Base-by-base conservation (phyloP, 202 grass and related monocot species). In the Hordeum pubiflorum region DNA sequence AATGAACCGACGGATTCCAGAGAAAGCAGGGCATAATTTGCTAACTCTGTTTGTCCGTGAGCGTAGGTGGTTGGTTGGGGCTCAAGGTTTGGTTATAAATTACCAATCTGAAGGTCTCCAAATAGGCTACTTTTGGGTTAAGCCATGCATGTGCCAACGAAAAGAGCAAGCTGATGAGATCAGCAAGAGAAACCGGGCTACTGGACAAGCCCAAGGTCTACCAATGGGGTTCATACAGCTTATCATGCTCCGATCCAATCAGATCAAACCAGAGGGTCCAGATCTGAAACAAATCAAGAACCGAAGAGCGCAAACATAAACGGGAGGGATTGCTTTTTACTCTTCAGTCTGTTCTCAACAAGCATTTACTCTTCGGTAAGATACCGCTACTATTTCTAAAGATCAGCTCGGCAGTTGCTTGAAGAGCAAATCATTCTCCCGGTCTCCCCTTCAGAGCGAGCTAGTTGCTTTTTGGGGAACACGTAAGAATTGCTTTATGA, bases 251-350 rank as follows among this genome's bases (percentile, higher is more conserved):
- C 24, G 46, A 74, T 67, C 32, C 31, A 36, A n/a, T 50, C 24
- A 43, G 32, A 39, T 12, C 29, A 24, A 68, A 33, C 22, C 20
- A 52, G 74, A 79, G 4, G 14, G 3, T 46, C 69, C 59, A 86
- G 79, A 89, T 89, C 83, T 75, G 75, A 69, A 69, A 24, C 59
- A 63, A 22, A 60, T 22, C 54, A 60, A 78, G 50, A 67, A 67
- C 6, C 1, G 36, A 78, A 48, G 65, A 77, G 27, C 2, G 2
- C 31, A 4, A 18, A 7, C 67, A 54, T 12, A 55, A 18, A 63
- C 13, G 2, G 24, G 3, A 22, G 50, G 50, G n/a, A 8, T 54
- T 54, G 50, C 50, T 14, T 75, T 77, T 44, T 12, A 62, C 37
- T 44, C 6, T 78, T 14, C 6, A 33, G 46, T 87, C 55, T 72